A percentile compares a stretch with the other conserved stretches of the same genome.
These are phyloP conservation scores for Pythium vanterpoolii DNA, from an alignment of 352 stramenopile genomes.

Conservation along the genomic window DNA sequence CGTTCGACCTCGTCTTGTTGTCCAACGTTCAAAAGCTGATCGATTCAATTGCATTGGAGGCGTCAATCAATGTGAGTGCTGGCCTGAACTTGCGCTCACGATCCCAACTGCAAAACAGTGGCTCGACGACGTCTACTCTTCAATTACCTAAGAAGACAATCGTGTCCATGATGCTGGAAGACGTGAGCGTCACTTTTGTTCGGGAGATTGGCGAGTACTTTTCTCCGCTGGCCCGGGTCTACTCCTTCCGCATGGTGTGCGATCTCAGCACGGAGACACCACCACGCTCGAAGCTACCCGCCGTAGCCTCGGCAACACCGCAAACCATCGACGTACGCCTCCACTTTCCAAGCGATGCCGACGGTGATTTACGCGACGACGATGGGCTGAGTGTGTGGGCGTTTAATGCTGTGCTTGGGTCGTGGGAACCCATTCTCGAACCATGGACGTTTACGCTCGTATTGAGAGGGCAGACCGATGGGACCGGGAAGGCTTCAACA, in stretches of 20 bases:
- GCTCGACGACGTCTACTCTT: background rate
- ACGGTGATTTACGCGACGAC: constrained; percentile 45
- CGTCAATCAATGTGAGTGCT: background rate
- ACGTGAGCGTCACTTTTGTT: constrained; percentile 68
- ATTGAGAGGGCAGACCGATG: constrained; percentile 32
- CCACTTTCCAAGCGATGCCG: constrained; percentile 58
- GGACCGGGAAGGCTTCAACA: constrained; percentile 45
- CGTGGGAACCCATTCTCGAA: constrained; percentile 78
- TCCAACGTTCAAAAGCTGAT: constrained; percentile 19
- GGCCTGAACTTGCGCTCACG: constrained; percentile 11
- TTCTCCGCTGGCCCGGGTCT: constrained; percentile 54
- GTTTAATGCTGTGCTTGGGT: constrained; percentile 71
- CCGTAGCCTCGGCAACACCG: background rate
- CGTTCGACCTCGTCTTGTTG: constrained; percentile 53
- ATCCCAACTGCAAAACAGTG: background rate
- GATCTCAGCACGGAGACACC: constrained; percentile 41
- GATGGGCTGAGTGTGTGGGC: constrained; percentile 76
- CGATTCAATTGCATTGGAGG: constrained; percentile 16
- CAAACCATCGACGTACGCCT: constrained; percentile 35
- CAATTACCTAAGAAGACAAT: constrained; percentile 26
- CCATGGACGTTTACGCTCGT: constrained; percentile 68
- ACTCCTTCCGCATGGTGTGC: constrained; percentile 67
- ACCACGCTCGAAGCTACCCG: background rate
- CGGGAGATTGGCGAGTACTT: constrained; percentile 75
- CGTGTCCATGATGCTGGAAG: constrained; percentile 57